Evolutionary conservation across 1,284 basidiomycete species (phyloP).

Genomic region (Wolfiporia cocos): DNA sequence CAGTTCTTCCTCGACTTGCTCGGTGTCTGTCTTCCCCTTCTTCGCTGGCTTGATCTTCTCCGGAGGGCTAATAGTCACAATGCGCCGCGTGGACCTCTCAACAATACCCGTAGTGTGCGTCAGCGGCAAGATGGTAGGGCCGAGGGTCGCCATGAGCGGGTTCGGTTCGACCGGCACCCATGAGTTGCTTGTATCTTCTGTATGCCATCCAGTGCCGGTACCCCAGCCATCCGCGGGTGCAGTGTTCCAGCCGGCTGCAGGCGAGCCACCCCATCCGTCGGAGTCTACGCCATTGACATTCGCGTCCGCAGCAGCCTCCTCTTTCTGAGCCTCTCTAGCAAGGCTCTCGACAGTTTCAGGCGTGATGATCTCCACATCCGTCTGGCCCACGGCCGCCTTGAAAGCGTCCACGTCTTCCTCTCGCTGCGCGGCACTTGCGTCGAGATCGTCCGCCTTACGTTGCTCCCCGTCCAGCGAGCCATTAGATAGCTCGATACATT

Average conservation of each 20-base stretch:
- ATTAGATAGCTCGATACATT: not conserved
- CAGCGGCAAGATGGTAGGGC: constrained; percentile 35
- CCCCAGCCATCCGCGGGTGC: constrained; percentile 9
- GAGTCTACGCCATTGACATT: constrained; percentile 7
- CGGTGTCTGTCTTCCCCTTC: constrained; percentile 18
- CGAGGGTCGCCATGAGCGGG: constrained; percentile 34
- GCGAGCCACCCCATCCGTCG: constrained; percentile 8
- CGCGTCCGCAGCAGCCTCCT: constrained; percentile 8
- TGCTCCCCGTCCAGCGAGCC: constrained; percentile 5
- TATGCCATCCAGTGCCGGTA: not conserved
- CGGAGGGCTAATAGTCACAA: constrained; percentile 29
- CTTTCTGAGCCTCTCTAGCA: constrained; percentile 13
- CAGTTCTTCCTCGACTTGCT: constrained; percentile 45
- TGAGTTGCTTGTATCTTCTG: not conserved
- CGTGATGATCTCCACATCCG: constrained; percentile 17
- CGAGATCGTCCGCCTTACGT: constrained; percentile 6
- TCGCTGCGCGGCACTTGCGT: constrained; percentile 10
- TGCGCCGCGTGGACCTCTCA: constrained; percentile 44
- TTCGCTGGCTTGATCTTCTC: constrained; percentile 7
- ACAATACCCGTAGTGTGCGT: constrained; percentile 47
- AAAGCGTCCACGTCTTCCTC: constrained; percentile 6
- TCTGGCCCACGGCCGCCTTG: constrained; percentile 11
- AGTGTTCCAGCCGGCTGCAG: no score
- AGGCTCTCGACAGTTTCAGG: constrained; percentile 13
- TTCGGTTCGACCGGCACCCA: constrained; percentile 19